A percentile compares a stretch with the other conserved stretches of the same genome.
phyloP scores from a whole-genome alignment of 805 yeast species.

The Wickerhamomyces chambardii region DNA sequence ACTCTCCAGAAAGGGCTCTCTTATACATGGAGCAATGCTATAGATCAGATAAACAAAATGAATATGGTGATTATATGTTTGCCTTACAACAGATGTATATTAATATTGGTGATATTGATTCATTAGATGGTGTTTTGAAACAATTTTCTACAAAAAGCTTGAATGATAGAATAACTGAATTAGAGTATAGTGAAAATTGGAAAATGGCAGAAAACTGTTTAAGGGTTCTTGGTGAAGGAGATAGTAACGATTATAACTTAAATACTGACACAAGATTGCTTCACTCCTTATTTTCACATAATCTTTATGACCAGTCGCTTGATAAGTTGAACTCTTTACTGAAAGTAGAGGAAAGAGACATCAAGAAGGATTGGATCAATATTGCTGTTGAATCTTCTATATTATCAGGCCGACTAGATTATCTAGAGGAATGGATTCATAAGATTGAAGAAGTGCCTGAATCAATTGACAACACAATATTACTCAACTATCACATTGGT shows the following conservation, averaged over 20 bases:
- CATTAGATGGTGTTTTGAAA: conserved; percentile 78
- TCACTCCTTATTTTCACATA: conserved; percentile 68
- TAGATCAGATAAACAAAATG: conserved; percentile 25
- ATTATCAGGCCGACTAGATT: conserved; percentile 43
- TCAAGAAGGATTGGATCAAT: conserved; percentile 41
- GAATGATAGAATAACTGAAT: conserved; percentile 68
- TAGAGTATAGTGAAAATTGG: conserved; percentile 85
- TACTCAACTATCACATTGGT: conserved; percentile 59
- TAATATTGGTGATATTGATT: conserved; percentile 81
- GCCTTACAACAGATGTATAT: conserved; percentile 78
- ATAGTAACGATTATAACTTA: conserved; percentile 13
- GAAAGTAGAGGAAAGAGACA: background rate
- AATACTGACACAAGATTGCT: conserved; percentile 44
- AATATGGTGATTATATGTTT: conserved; percentile 23
- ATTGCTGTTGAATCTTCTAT: conserved; percentile 74
- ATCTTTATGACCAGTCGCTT: conserved; percentile 50
- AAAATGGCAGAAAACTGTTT: conserved; percentile 80
- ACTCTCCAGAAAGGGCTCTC: conserved; percentile 80
- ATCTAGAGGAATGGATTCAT: conserved; percentile 50
- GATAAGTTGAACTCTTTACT: conserved; percentile 12
- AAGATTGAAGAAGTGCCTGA: conserved; percentile 34
- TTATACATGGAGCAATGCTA: conserved; percentile 75
- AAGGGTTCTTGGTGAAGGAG: conserved; percentile 45
- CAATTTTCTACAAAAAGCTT: conserved; percentile 60
- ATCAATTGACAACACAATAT: conserved; percentile 40